A percentile compares a stretch with the other conserved stretches of the same genome.
These are phyloP conservation scores for Scedosporium dehoogii DNA, from an alignment of 2,329 filamentous ascomycete species.

Conservation along the genomic window DNA sequence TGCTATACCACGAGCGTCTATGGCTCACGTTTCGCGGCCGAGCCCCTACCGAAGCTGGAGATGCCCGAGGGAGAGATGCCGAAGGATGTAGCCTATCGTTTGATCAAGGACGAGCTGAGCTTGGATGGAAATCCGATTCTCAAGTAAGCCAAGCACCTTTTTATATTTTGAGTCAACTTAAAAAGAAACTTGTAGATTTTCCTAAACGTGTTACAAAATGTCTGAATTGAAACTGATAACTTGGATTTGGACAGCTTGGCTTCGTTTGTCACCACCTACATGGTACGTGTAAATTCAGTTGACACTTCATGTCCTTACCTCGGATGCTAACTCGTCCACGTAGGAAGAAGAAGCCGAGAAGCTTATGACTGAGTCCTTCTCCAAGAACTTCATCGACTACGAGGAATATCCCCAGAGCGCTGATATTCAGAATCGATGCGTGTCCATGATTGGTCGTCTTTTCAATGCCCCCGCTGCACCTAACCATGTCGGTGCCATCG, in stretches of 20 bases:
- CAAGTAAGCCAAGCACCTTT: conserved; percentile 40
- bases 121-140: conserved; percentile 87
- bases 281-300: conserved; percentile 44
- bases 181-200: not conserved
- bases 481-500: conserved; percentile 57
- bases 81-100: conserved; percentile 80
- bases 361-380: conserved; percentile 85
- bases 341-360: conserved; percentile 92
- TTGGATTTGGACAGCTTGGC: conserved; percentile 51
- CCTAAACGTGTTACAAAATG: not conserved
- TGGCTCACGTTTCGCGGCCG: conserved; percentile 70
- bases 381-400: conserved; percentile 93
- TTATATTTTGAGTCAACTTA: not conserved
- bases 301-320: not conserved
- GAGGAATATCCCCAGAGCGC: conserved; percentile 75
- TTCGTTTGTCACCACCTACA: conserved; percentile 92
- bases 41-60: conserved; percentile 71
- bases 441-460: conserved; percentile 80
- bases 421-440: conserved; percentile 85
- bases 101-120: conserved; percentile 93
- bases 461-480: conserved; percentile 63
- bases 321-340: not conserved
- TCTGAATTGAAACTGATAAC: too few relatives aligned
- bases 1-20: conserved; percentile 74
- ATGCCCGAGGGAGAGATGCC: conserved; percentile 93